Conservation (phyloP, 75 land plant species). For the Ceratopteris richardii region DNA sequence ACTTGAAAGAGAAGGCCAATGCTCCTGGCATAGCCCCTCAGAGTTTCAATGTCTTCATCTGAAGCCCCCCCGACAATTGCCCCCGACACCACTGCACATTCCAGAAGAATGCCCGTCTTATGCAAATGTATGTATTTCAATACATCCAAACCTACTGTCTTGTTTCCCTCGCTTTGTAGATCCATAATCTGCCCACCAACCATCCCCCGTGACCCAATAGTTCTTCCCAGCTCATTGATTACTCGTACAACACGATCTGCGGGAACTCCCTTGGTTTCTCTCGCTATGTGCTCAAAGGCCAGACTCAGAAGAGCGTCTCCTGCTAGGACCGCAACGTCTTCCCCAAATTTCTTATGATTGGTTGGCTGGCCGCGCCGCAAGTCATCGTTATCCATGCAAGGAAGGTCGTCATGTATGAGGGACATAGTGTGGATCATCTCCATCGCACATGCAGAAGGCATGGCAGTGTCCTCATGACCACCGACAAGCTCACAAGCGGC, state of each 20-base stretch:
- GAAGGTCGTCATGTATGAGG: constrained; percentile 49
- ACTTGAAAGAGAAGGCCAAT: constrained; percentile 50
- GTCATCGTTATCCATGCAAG: constrained; percentile 66
- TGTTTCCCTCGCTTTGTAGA: constrained; percentile 24
- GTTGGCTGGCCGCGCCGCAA: constrained; percentile 37
- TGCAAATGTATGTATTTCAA: constrained; percentile 47
- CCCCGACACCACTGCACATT: constrained; percentile 53
- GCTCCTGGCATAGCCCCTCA: constrained; percentile 34
- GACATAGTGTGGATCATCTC: constrained; percentile 58
- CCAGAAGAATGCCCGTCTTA: constrained; percentile 47
- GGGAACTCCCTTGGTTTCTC: constrained; percentile 10
- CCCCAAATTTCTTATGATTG: constrained; percentile 24
- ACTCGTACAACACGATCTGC: constrained; percentile 33
- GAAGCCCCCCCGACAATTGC: constrained; percentile 53
- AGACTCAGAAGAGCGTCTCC: constrained; percentile 43
- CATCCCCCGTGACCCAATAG: constrained; percentile 47
- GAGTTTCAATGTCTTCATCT: constrained; percentile 44
- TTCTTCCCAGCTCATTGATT: constrained; percentile 43
- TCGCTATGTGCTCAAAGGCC: constrained; percentile 52
- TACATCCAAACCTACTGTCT: constrained; percentile 20
- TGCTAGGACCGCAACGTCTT: constrained; percentile 50
- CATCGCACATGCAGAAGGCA: constrained; percentile 54
- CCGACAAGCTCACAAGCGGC: constrained; percentile 70
- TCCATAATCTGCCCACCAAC: constrained; percentile 51
- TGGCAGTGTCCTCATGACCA: constrained; percentile 33